Evolutionary conservation across 2,329 filamentous ascomycete species (phyloP), one percentile per base, ranked within the genome.

Genomic region (Plenodomus biglobosus): DNA sequence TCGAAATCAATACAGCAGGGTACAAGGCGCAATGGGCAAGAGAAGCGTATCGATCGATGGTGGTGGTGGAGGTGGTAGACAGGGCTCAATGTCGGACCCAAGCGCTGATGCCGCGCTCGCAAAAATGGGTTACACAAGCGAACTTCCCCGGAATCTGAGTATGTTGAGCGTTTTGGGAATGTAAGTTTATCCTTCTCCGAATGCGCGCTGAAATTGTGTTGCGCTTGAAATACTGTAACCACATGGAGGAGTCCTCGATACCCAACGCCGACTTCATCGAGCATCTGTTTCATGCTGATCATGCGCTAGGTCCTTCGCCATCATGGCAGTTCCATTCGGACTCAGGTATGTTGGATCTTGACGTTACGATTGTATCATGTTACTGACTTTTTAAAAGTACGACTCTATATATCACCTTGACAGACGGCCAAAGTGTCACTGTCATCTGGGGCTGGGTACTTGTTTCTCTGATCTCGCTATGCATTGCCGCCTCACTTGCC

Each of bases 311-410:
- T 87, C 84, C 38, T 89, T 89, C 64, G 86, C 85, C 42, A 88
- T 90, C 68, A 88, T 89, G 84, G 85, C 85, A 10, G 84, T 85
- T 10, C 84, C 84, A 1, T 87, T 85, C 57, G 85, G 85, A 30
- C 75, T 88, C 32, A 82, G 22, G 22, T 24, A 6, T 11, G 22
- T 24, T 24, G 5, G 22, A 6, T 24, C 22, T 6, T 6, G 5
- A 5, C 22, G 5, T 5, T 6, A 6, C 22, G 11, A 11, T 11
- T 6, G 11, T 5, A 11, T 5, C 22, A 6, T 24, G 5, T 5
- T 11, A 24, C 22, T 24, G 22, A 24, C n/a, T n/a, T 24, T 5
- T 24, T 5, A 24, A 24, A 32, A 32, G 78, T 22, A 88, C 86
- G 15, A 88, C 85, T 1, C 75, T 89, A 53, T 84, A 82, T 71